These are phyloP conservation scores for Pseudotsuga menziesii DNA, from an alignment of 75 land plant genomes.

Conservation along the genomic window DNA sequence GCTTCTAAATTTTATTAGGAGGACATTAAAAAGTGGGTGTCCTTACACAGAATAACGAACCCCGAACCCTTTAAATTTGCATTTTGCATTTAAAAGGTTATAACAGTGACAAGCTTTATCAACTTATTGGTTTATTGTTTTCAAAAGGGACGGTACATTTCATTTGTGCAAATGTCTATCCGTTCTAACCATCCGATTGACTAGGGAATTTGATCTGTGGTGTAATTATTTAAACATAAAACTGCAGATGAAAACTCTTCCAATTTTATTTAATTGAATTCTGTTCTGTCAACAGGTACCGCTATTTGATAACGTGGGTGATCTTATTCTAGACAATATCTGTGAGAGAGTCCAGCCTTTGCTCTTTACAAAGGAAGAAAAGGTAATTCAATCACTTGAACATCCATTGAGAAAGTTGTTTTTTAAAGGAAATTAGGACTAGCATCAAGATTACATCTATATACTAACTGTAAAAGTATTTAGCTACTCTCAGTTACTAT, in stretches of 20 bases:
- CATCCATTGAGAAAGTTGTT: too few relatives aligned
- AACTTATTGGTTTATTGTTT: neutral
- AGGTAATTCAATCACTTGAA: conserved; percentile 37
- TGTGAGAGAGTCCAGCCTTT: conserved; percentile 82
- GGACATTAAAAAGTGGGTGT: neutral
- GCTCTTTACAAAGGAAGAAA: conserved; percentile 76
- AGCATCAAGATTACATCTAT: too few relatives aligned
- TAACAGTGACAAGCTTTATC: neutral
- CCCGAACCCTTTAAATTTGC: too few relatives aligned
- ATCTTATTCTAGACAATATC: conserved; percentile 85
- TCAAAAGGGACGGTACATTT: neutral
- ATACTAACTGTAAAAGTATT: too few relatives aligned
- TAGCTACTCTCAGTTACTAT: too few relatives aligned
- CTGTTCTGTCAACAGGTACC: conserved; percentile 52
- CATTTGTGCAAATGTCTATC: neutral
- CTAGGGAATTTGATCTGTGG: conserved; percentile 39
- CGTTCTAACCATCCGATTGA: conserved; percentile 47
- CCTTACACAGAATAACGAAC: too few relatives aligned
- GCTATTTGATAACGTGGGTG: conserved; percentile 72
- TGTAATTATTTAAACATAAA: neutral
- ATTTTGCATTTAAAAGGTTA: too few relatives aligned
- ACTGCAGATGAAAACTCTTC: neutral
- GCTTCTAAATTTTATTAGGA: neutral
- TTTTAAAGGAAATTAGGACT: too few relatives aligned
- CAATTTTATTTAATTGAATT: neutral